Conservation (phyloP, 192 early-diverging fungal species). For the Coemansia sp. region DNA sequence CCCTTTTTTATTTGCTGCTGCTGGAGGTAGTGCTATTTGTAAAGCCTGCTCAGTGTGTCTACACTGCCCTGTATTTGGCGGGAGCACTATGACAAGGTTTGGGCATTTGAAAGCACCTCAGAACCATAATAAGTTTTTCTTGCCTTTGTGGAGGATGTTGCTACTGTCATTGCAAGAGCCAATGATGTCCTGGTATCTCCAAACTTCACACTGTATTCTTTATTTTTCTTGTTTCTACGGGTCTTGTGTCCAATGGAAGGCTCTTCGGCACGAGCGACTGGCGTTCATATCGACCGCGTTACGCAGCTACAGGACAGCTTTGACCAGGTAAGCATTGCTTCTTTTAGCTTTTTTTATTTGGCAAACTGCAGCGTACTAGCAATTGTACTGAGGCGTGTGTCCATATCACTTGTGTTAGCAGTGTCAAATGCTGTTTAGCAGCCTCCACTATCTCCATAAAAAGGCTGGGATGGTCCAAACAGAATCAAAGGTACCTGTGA, state of each 20-base stretch:
- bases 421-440: constrained; percentile 48
- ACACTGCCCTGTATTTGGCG: constrained; percentile 29
- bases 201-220: neutral
- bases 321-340: constrained; percentile 27
- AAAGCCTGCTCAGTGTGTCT: neutral
- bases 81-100: constrained; percentile 13
- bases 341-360: too few species aligned
- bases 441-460: constrained; percentile 50
- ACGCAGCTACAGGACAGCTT: constrained; percentile 53
- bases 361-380: neutral
- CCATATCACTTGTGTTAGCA: constrained; percentile 13
- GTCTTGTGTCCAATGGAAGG: constrained; percentile 16
- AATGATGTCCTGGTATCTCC: neutral
- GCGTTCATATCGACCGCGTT: constrained; percentile 48
- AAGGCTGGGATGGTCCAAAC: constrained; percentile 51
- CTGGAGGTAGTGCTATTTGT: neutral
- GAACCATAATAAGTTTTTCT: neutral
- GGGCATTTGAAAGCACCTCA: neutral
- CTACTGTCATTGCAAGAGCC: neutral
- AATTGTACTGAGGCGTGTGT: neutral
- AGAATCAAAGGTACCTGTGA: constrained; percentile 30
- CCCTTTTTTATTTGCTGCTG: neutral
- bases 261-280: constrained; percentile 27
- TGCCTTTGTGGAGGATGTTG: neutral
- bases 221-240: neutral